Conservation (phyloP, 2,329 filamentous ascomycete species). For the Geosmithia flava region DNA sequence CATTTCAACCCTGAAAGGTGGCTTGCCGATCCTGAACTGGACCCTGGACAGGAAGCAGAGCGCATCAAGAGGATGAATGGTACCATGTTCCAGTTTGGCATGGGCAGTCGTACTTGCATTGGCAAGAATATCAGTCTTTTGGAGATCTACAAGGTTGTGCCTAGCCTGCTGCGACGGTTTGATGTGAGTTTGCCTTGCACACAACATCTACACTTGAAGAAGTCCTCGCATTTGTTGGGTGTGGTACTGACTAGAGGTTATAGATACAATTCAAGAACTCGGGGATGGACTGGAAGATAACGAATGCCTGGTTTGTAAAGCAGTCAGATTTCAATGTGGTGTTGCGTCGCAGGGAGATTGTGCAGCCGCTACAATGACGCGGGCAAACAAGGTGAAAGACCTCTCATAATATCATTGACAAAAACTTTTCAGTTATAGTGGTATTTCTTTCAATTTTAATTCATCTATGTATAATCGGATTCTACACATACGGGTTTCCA, state of each 20-base stretch:
- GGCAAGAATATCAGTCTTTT: slow-evolving; percentile 29
- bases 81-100: slow-evolving; percentile 22
- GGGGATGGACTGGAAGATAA: too few relatives aligned
- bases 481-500: neutral
- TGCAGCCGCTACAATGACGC: too few relatives aligned
- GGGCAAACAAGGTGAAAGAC: too few relatives aligned
- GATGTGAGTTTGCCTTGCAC: slow-evolving; percentile 4
- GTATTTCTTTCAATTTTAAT: neutral
- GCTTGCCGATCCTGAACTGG: slow-evolving; percentile 10
- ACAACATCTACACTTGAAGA: too few relatives aligned
- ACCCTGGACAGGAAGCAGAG: slow-evolving; percentile 6
- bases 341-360: too few relatives aligned
- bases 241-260: too few relatives aligned
- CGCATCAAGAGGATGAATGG: slow-evolving; percentile 14
- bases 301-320: too few relatives aligned
- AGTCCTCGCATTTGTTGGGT: too few relatives aligned
- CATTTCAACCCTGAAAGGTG: slow-evolving; percentile 28
- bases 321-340: too few relatives aligned
- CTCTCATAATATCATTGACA: too few relatives aligned
- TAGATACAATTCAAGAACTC: too few relatives aligned
- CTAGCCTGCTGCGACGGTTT: slow-evolving; percentile 19
- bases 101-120: slow-evolving; percentile 27
- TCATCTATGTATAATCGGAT: neutral
- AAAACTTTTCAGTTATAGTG: neutral
- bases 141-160: slow-evolving; percentile 29